phyloP scores from a whole-genome alignment of 495 filamentous ascomycete genomes.

The Aspergillus heteromorphus region DNA sequence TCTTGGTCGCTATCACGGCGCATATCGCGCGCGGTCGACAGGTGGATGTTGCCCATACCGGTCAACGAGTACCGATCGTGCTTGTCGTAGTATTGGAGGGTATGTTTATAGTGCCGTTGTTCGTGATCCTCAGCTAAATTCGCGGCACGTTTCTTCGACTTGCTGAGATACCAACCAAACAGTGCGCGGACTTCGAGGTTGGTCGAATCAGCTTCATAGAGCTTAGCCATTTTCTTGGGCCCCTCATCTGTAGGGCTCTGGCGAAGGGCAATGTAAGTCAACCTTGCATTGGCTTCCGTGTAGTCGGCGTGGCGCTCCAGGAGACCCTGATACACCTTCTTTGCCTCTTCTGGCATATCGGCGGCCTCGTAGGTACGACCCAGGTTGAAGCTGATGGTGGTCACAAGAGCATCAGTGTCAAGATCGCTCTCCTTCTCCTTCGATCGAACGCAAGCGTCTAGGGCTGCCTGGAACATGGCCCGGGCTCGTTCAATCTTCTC shows the following conservation, averaged over 20 bases:
- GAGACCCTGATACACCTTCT: conserved; percentile 79
- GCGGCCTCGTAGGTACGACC: conserved; percentile 92
- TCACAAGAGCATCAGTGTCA: conserved; percentile 87
- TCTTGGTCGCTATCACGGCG: conserved; percentile 80
- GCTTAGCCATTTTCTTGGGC: conserved; percentile 71
- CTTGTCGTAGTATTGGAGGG: conserved; percentile 88
- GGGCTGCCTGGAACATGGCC: conserved; percentile 78
- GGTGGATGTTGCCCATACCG: conserved; percentile 92
- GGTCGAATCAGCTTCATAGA: conserved; percentile 70
- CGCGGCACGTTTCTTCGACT: conserved; percentile 68
- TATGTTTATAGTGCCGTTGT: conserved; percentile 92
- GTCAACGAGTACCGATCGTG: conserved; percentile 92
- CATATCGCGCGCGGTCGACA: conserved; percentile 87
- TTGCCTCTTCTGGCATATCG: conserved; percentile 73
- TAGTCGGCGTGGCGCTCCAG: conserved; percentile 81
- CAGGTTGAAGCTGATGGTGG: conserved; percentile 92
- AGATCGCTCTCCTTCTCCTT: conserved; percentile 51
- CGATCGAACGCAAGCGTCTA: conserved; percentile 77
- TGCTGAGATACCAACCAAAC: conserved; percentile 90
- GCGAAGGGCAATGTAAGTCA: conserved; percentile 86
- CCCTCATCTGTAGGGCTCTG: conserved; percentile 80
- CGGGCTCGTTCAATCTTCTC: conserved; percentile 79
- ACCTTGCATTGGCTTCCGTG: conserved; percentile 77
- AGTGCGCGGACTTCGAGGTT: conserved; percentile 88
- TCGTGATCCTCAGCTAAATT: conserved; percentile 88